Conservation (phyloP, 1,284 basidiomycete genomes). For the Cutaneotrichosporon mucoides region DNA sequence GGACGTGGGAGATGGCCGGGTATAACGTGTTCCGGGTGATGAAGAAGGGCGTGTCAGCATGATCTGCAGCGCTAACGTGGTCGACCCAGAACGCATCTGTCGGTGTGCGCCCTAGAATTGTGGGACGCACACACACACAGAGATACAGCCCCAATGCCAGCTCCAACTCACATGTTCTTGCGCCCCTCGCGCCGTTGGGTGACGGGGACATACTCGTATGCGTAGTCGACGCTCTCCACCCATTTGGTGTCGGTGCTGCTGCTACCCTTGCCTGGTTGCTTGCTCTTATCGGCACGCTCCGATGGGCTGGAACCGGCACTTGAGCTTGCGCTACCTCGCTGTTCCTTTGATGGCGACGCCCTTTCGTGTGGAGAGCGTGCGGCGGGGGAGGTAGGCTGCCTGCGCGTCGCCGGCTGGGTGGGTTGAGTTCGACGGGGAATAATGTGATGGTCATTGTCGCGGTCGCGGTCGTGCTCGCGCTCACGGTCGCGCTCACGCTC, state of each 20-base stretch:
- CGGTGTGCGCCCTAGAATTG: neutral
- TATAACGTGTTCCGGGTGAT: neutral
- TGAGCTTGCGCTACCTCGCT: neutral
- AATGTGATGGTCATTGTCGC: neutral
- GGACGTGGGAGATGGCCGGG: neutral
- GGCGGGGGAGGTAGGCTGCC: neutral
- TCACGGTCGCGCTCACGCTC: neutral
- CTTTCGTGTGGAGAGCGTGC: neutral
- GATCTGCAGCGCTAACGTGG: neutral
- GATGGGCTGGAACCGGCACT: neutral
- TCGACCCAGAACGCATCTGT: neutral
- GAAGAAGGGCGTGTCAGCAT: constrained; percentile 1
- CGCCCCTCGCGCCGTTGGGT: constrained; percentile 25
- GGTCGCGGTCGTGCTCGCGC: neutral
- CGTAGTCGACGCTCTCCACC: constrained; percentile 37
- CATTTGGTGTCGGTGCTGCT: constrained; percentile 15
- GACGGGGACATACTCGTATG: constrained; percentile 47
- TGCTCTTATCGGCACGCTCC: neutral
- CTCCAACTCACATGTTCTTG: constrained; percentile 32
- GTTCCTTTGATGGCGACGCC: neutral
- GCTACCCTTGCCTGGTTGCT: neutral
- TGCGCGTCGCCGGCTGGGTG: constrained; percentile 1
- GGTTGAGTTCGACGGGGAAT: constrained; percentile 8
- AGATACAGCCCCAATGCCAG: neutral
- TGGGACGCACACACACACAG: neutral